These are phyloP conservation scores for Hemileccinum hortonii DNA, from an alignment of 1,284 basidiomycete genomes.

Conservation along the genomic window DNA sequence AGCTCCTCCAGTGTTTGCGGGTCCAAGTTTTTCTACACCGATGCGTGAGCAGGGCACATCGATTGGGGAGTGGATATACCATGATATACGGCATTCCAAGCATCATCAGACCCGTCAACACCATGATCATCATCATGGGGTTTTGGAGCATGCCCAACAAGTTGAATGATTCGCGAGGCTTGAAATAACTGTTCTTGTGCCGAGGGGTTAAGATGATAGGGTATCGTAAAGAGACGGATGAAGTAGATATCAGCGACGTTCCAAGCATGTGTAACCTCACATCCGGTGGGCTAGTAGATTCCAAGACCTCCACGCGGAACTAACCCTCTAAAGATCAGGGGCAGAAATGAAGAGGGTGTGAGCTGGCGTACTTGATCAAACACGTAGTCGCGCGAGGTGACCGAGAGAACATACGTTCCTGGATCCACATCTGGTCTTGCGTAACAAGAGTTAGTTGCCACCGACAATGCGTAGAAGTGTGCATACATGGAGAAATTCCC, in stretches of 20 bases:
- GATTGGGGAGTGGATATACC: slow-evolving; percentile 42
- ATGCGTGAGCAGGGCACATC: slow-evolving; percentile 8
- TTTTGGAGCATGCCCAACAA: slow-evolving; percentile 77
- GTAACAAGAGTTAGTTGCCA: slow-evolving; percentile 13
- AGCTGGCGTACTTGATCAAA: slow-evolving; percentile 62
- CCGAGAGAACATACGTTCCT: slow-evolving; percentile 67
- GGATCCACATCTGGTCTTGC: slow-evolving; percentile 59
- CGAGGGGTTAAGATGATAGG: slow-evolving; percentile 60
- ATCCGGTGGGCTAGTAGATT: slow-evolving; percentile 46
- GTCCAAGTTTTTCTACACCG: slow-evolving; percentile 72
- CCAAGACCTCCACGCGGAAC: slow-evolving; percentile 58
- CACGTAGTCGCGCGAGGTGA: slow-evolving; percentile 58
- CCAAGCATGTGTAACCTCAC: slow-evolving; percentile 66
- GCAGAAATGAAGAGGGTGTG: neutral
- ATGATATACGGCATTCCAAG: slow-evolving; percentile 79
- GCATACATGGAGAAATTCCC: slow-evolving; percentile 77
- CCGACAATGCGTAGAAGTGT: slow-evolving; percentile 22
- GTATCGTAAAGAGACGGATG: slow-evolving; percentile 60
- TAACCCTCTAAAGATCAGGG: slow-evolving; percentile 8
- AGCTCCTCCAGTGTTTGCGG: slow-evolving; percentile 74
- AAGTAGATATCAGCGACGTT: slow-evolving; percentile 64
- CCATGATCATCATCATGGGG: slow-evolving; percentile 87
- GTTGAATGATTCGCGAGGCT: slow-evolving; percentile 71
- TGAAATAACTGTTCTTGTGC: slow-evolving; percentile 63
- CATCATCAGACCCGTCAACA: slow-evolving; percentile 67